Base-by-base conservation (phyloP, 768 basidiomycete genomes). In the Cubamyces sp. region DNA sequence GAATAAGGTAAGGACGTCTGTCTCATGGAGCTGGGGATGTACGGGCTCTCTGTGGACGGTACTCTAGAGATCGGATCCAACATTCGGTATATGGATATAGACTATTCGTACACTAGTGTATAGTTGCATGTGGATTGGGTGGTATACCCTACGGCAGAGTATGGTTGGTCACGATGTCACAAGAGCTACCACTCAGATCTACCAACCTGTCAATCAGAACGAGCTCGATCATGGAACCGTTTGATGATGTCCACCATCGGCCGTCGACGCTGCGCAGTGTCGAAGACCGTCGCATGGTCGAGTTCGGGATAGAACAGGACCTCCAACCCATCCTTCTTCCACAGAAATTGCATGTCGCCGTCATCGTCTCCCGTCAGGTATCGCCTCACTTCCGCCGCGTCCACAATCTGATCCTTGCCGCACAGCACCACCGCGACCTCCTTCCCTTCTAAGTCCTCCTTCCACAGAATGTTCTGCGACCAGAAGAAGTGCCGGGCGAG, bases 401-500 rank as follows among this genome's bases (percentile, higher is more conserved):
- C 73, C 11, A 82, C 76, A 40, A 82, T 75, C 68, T 80, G 79
- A 61, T 82, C 82, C 53, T 66, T 64, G 39, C 75, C 79, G 40
- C 75, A 70, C 28, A 82, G 63, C 58, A 71, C 73, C 6, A 82
- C 75, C 12, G 74, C 75, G 14, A 77, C 70, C 11, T 47, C 54
- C 56, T 62, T 65, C 5, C 67, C 73, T 8, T 30, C 53, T 2
- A 90, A 64, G 56, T 88, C 87, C 55, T 84, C 85, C 64, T 76
- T 80, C 81, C 85, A 89, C 26, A 88, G 63, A 15, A 84, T 75
- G 39, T 81, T 84, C 69, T 89, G 84, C 30, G 77, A 69, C 88
- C 88, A 89, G 67, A 87, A 88, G 68, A 90, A 88, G 55, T 84
- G 79, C 2, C 88, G 77, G 15, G 78, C 76, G 16, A 90, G 77